Percentiles rank a stretch among this genome's conserved stretches.
Evolutionary conservation across 139 green algal genomes (phyloP).

Genomic region (Chlorella sp.): DNA sequence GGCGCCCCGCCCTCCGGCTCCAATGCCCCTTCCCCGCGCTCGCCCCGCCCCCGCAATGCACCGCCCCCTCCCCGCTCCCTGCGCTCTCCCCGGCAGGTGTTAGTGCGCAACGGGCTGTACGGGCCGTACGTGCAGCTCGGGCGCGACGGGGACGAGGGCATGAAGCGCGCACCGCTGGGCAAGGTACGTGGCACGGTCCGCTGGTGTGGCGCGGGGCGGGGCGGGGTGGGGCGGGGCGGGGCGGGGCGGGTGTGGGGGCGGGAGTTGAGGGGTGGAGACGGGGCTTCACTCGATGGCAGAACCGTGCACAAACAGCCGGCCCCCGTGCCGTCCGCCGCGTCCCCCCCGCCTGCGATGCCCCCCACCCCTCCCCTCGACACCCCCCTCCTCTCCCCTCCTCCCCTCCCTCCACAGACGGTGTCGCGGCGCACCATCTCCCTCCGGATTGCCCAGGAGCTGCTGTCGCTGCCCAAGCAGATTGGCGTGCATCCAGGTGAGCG

Average conservation of each 20-base stretch:
- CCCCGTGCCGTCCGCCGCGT: neutral
- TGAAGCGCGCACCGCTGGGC: conserved; percentile 12
- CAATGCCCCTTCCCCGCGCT: conserved; percentile 21
- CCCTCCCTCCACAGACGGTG: neutral
- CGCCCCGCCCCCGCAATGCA: conserved; percentile 45
- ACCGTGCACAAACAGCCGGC: neutral
- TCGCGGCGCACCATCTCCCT: conserved; percentile 30
- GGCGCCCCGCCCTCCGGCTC: neutral
- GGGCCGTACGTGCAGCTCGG: conserved; percentile 71
- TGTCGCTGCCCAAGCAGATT: conserved; percentile 56
- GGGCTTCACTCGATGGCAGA: neutral
- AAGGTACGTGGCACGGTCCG: neutral
- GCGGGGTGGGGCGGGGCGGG: neutral
- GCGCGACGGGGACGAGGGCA: conserved; percentile 16
- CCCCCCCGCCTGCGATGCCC: neutral
- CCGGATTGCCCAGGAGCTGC: conserved; percentile 50
- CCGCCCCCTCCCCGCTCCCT: no score
- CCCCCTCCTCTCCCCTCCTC: neutral
- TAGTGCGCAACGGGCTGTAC: conserved; percentile 65
- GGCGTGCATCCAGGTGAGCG: conserved; percentile 51
- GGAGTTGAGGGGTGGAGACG: neutral
- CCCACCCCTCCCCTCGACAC: neutral
- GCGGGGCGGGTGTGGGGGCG: neutral
- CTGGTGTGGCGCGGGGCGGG: neutral
- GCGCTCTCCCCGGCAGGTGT: conserved; percentile 44